These are phyloP conservation scores for Pseudogymnoascus sp. DNA, from an alignment of 2,329 filamentous ascomycete genomes.

Conservation along the genomic window DNA sequence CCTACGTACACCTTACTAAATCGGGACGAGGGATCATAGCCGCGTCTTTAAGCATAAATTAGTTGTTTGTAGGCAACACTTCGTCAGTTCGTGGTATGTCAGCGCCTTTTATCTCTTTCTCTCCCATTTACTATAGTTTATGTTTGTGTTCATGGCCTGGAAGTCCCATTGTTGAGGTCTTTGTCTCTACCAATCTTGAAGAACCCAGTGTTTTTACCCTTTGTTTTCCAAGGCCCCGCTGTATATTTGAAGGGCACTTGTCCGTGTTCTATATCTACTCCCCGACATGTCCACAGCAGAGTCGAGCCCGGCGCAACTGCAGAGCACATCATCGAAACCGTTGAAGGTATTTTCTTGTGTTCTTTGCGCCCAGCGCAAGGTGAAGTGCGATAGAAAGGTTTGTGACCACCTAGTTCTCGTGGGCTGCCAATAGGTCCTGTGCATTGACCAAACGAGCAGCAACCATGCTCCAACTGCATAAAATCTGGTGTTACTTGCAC, in stretches of 20 bases:
- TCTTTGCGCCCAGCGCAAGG: slow-evolving; percentile 23
- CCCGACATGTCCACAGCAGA: neutral
- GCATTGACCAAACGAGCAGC: slow-evolving; percentile 11
- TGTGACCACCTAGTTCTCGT: neutral
- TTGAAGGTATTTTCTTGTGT: slow-evolving; percentile 16
- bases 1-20: neutral
- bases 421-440: neutral
- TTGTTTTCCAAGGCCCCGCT: neutral
- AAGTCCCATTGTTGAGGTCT: neutral
- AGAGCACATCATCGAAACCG: neutral
- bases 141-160: neutral
- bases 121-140: neutral
- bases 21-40: neutral
- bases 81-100: neutral
- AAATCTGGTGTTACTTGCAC: slow-evolving; percentile 21
- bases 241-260: neutral
- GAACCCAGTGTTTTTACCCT: neutral
- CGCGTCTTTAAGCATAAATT: neutral
- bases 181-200: neutral
- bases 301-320: neutral
- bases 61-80: neutral
- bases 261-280: neutral
- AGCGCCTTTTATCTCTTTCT: neutral
- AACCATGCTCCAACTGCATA: slow-evolving; percentile 23
- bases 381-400: slow-evolving; percentile 20